Percentiles rank a stretch among this genome's conserved stretches.
Evolutionary conservation across 441 rosid species (phyloP).

Genomic region (Gossypium aridum): DNA sequence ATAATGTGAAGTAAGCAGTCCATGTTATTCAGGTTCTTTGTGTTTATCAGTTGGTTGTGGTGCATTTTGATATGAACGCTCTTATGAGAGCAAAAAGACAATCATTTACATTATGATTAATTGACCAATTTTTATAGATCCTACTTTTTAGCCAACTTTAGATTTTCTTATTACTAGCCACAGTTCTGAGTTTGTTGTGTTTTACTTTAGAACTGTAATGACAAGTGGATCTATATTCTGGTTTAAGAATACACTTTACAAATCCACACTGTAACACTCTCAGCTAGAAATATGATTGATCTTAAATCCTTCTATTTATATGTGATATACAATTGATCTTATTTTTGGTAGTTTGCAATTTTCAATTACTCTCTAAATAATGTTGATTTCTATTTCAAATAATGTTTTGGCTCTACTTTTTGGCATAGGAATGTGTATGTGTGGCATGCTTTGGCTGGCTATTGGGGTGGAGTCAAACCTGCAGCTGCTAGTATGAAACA

Average conservation of each 20-base stretch:
- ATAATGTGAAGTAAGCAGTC: slow-evolving; percentile 63
- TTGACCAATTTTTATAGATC: not conserved
- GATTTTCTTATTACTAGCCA: not conserved
- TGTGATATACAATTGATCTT: not conserved
- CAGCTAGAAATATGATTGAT: not conserved
- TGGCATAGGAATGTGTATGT: slow-evolving; percentile 60
- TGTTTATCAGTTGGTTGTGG: not conserved
- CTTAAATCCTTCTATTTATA: too few species aligned
- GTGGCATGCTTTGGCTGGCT: slow-evolving; percentile 94
- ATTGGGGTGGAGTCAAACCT: slow-evolving; percentile 96
- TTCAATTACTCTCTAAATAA: not conserved
- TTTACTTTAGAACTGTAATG: not conserved
- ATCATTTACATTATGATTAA: not conserved
- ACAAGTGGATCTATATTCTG: not conserved
- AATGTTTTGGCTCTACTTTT: not conserved
- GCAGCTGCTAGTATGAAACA: slow-evolving; percentile 90
- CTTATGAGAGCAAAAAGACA: not conserved
- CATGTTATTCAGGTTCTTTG: not conserved
- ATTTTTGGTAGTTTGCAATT: not conserved
- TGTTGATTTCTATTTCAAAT: not conserved
- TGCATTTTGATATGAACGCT: not conserved
- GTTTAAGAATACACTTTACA: not conserved
- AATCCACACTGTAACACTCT: not conserved
- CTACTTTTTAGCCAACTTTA: not conserved
- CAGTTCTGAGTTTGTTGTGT: not conserved